Base-by-base conservation (phyloP, 2,329 filamentous ascomycete species). In the Pyrenophora graminea region DNA sequence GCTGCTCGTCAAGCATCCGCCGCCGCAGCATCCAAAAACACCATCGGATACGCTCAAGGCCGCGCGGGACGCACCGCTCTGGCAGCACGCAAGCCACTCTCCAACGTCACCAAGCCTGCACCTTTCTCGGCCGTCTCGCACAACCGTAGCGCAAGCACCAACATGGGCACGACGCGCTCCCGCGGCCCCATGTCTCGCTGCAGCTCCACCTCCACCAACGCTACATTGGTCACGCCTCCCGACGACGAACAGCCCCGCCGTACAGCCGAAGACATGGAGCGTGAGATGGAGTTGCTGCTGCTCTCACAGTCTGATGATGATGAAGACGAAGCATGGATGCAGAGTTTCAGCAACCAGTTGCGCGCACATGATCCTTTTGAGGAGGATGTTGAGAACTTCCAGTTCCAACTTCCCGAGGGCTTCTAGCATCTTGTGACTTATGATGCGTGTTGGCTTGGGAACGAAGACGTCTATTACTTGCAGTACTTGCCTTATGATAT, bases 41-140 rank as follows among this genome's bases (percentile, higher is more conserved):
- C 91, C 0, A 81, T 96, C 36, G 92, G 92, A 13, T 96, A 96
- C 69, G 89, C 84, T 48, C 90, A 88, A 70, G 91, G 92, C 30
- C 84, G 90, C 30, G 76, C 77, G 9, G 76, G 80, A 2, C 79
- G 79, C 17, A 75, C 79, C 2, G 78, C 77, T 15, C 54, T 62
- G 39, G 55, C 64, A 34, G 45, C 65, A 19, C 71, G 71, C 43
- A 71, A 72, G 39, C 71, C 71, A 6, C 66, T 73, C 23, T 69
- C 71, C 32, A 73, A 71, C 51, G 58, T 72, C 40, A 69, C 66
- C 33, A 70, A 64, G 48, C 65, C 65, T 9, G 54, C 66, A 25
- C 63, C 61, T n/a, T 63, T 62, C 38, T 66, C 67, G n/a, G 45
- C 61, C n/a, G 46, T 64, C 9, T 46, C 39, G 12, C 58, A 59